Conservation (phyloP, 2,329 filamentous ascomycete genomes). For the Trichoderma brevicompactum region DNA sequence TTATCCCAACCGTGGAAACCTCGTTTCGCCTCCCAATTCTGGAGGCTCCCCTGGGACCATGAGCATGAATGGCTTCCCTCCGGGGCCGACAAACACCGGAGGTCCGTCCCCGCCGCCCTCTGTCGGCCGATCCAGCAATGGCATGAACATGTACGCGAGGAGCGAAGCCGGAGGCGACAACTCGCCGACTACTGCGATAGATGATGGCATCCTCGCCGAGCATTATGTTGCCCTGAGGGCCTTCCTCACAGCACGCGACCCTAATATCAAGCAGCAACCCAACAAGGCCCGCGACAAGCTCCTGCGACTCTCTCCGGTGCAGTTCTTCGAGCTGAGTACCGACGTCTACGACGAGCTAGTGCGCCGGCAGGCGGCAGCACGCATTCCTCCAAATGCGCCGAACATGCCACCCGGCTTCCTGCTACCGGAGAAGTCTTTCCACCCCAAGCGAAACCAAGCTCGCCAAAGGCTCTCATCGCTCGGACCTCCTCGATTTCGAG, state of each 20-base stretch:
- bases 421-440: conserved; percentile 84
- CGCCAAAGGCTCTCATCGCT: conserved; percentile 91
- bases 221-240: conserved; percentile 81
- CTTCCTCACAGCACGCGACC: conserved; percentile 78
- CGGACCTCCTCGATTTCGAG: conserved; percentile 82
- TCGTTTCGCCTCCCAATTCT: conserved; percentile 72
- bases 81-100: conserved; percentile 60
- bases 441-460: conserved; percentile 97
- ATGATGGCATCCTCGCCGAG: conserved; percentile 68
- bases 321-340: conserved; percentile 96
- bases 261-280: conserved; percentile 72
- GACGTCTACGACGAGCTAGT: conserved; percentile 96
- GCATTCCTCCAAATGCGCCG: conserved; percentile 57
- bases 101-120: conserved; percentile 86
- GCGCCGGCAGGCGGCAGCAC: conserved; percentile 73
- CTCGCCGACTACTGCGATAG: conserved; percentile 51
- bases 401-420: conserved; percentile 71
- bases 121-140: conserved; percentile 81
- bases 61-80: conserved; percentile 65
- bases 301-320: conserved; percentile 82
- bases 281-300: conserved; percentile 96
- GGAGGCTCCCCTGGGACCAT: conserved; percentile 61
- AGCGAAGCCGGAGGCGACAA: conserved; percentile 67
- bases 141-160: conserved; percentile 70
- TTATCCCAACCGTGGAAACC: conserved; percentile 60